A percentile compares a stretch with the other conserved stretches of the same genome.
Conservation (phyloP, 148 eudicot species). For the Vaccinium corymbosum region DNA sequence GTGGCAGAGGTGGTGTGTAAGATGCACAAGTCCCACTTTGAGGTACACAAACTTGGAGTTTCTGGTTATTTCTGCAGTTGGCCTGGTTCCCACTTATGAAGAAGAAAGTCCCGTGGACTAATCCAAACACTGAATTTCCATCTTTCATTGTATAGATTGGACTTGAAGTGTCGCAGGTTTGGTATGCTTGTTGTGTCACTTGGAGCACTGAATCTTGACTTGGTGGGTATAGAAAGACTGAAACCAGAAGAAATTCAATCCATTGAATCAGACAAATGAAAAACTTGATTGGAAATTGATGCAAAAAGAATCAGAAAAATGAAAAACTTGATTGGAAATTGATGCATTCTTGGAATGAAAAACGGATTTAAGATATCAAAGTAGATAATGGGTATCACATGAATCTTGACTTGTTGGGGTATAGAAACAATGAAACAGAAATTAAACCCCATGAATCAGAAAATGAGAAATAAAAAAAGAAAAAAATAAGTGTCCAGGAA, state of each 20-base stretch:
- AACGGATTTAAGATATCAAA: background rate
- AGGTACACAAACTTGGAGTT: constrained; percentile 64
- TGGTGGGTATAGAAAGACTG: constrained; percentile 96
- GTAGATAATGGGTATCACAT: background rate
- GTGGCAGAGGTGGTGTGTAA: background rate
- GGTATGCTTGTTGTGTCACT: constrained; percentile 55
- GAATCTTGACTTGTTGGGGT: background rate
- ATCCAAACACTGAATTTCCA: constrained; percentile 80
- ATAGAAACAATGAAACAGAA: background rate
- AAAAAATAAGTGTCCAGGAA: too few species aligned
- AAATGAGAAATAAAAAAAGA: background rate
- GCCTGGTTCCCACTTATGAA: constrained; percentile 75
- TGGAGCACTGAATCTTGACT: constrained; percentile 86
- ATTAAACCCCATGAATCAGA: background rate
- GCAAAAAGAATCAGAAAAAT: too few species aligned
- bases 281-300: background rate
- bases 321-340: too few species aligned
- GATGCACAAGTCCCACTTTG: constrained; percentile 42
- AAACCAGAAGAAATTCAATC: constrained; percentile 1
- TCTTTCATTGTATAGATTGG: constrained; percentile 76
- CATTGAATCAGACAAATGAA: background rate
- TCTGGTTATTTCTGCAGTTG: constrained; percentile 65
- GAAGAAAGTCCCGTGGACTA: constrained; percentile 61
- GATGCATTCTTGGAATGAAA: background rate
- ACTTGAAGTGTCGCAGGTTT: constrained; percentile 59